Evolutionary conservation across 169 alveolate species (phyloP).

Genomic region (Eimeria sp.): DNA sequence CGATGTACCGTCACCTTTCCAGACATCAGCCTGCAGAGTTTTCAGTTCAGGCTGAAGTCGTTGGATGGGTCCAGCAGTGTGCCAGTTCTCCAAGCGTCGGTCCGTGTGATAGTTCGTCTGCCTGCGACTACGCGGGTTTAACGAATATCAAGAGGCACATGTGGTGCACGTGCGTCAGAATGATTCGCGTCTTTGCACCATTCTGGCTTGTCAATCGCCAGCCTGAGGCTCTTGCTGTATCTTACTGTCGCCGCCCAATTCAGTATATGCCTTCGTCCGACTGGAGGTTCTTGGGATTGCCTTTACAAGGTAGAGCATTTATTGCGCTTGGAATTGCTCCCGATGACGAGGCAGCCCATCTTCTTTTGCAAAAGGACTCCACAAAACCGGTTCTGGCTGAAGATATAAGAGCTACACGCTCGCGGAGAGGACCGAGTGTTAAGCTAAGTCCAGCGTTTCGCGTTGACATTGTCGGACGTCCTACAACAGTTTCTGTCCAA

Average conservation of each 20-base stretch:
- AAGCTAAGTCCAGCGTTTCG: conserved; percentile 70
- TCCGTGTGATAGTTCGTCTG: neutral
- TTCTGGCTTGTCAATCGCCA: conserved; percentile 79
- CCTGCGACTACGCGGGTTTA: neutral
- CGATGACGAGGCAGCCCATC: conserved; percentile 35
- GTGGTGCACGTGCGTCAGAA: conserved; percentile 80
- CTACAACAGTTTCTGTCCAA: conserved; percentile 64
- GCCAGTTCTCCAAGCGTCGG: neutral
- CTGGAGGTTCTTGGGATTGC: conserved; percentile 74
- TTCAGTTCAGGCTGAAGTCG: conserved; percentile 55
- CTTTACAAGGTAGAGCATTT: conserved; percentile 38
- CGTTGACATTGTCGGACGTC: conserved; percentile 78
- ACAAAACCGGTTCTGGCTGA: conserved; percentile 22
- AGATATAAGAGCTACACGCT: conserved; percentile 7
- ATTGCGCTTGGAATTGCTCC: conserved; percentile 74
- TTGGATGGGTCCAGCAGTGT: conserved; percentile 52
- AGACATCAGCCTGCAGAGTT: conserved; percentile 64
- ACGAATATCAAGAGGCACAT: conserved; percentile 63
- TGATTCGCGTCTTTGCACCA: conserved; percentile 75
- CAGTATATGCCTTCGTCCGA: conserved; percentile 66
- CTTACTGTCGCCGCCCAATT: conserved; percentile 56
- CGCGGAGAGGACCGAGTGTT: conserved; percentile 3
- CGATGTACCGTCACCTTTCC: conserved; percentile 49
- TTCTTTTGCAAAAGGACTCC: neutral
- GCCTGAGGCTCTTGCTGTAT: conserved; percentile 68